These are phyloP conservation scores for Lentinus brumalis DNA, from an alignment of 768 basidiomycete genomes.

Conservation along the genomic window DNA sequence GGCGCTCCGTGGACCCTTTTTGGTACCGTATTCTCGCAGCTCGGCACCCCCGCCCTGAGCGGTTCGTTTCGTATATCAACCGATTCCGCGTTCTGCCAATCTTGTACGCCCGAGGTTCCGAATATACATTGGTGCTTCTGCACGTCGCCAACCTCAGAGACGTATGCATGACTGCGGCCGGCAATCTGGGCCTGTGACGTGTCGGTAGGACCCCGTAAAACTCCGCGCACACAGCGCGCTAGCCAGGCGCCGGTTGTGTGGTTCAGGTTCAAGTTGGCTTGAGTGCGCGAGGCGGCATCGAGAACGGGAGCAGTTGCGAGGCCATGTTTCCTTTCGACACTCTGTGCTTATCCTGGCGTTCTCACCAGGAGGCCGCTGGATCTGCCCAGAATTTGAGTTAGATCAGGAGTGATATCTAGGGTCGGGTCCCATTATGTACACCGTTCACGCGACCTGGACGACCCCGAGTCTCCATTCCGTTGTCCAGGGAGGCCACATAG, in stretches of 20 bases:
- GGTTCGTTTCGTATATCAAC: neutral
- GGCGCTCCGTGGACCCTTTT: conserved; percentile 14
- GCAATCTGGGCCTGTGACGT: conserved; percentile 9
- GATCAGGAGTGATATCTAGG: conserved; percentile 20
- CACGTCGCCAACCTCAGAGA: conserved; percentile 3
- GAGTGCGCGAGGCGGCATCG: neutral
- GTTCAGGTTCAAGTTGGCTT: neutral
- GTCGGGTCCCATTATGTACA: conserved; percentile 20
- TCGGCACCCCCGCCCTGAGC: conserved; percentile 1
- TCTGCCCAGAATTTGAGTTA: conserved; percentile 14
- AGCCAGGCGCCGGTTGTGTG: conserved; percentile 4
- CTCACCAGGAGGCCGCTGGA: conserved; percentile 1
- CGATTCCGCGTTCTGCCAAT: neutral
- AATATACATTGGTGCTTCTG: neutral
- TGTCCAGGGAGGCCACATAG: conserved; percentile 4
- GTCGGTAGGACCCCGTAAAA: conserved; percentile 14
- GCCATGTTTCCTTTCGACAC: neutral
- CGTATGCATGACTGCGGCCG: conserved; percentile 2
- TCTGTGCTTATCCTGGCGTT: neutral
- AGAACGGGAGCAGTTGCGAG: neutral
- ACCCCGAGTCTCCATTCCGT: conserved; percentile 13
- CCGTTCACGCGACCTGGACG: conserved; percentile 19
- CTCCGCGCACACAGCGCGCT: neutral
- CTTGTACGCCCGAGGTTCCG: neutral
- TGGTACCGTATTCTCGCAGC: neutral